Evolutionary conservation across 768 basidiomycete species (phyloP), one percentile per base, ranked within the genome.

Genomic region (Nidula microcarpa): DNA sequence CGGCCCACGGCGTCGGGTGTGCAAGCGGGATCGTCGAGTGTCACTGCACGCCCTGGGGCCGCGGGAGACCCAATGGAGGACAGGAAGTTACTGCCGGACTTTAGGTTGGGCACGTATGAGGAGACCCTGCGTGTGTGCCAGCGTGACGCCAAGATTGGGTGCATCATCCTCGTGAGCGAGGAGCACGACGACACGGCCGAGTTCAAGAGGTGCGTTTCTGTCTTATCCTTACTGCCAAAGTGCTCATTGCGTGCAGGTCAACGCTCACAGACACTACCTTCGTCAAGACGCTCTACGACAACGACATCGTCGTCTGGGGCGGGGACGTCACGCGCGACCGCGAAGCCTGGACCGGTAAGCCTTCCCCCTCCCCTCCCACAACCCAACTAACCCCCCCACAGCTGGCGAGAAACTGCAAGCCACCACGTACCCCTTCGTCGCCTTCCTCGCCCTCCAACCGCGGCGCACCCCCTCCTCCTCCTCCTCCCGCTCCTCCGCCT

Each of bases 361-460:
- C n/a, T 35, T 16, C 32, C 32, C 41, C 17, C n/a, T 17, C 73
- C 32, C 7, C 46, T 53, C 32, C 33, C 8, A 45, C 11, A 34
- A 43, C 17, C 46, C 33, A 34, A 14, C 35, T 17, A 36, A 32
- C 39, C 16, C 11, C 10, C 50, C 39, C 49, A 34, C 44, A 76
- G 75, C 74, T 39, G 74, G 84, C 10, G 81, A 87, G 62, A 91
- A 89, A 64, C 73, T 98, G 0, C 85, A 91, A 62, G 87, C 87
- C 2, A 94, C 94, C 1, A 93, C 94, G 0, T 97, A 89, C 62
- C 97, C 96, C 0, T 95, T 95, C 56, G 77, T 99, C 47, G 91
- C 91, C 1, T 99, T 98, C 68, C 67, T 97, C 47, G 87, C 94
- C 1, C 81, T 97, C 47, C 91, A 98, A 63, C 86, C 91, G 0